A percentile compares a stretch with the other conserved stretches of the same genome.
phyloP scores from a whole-genome alignment of 495 filamentous ascomycete species.

The Astrothelium subdiscretum region DNA sequence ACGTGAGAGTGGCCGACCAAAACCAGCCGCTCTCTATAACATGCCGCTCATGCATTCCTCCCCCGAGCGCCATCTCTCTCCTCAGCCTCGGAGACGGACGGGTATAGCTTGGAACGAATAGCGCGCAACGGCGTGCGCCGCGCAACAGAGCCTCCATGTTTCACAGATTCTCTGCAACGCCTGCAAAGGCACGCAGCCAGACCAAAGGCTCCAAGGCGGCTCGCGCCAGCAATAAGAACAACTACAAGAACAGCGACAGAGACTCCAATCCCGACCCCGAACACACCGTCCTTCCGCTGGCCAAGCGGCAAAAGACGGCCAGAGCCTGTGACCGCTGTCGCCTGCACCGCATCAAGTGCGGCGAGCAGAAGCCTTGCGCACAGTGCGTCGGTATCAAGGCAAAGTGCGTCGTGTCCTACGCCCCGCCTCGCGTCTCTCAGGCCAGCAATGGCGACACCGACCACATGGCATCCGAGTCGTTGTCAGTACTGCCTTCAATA shows the following conservation, averaged over 20 bases:
- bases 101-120: not conserved
- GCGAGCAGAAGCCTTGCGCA: slow-evolving; percentile 1
- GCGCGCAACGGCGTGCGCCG: too few relatives aligned
- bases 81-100: not conserved
- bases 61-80: not conserved
- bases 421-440: not conserved
- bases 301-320: not conserved
- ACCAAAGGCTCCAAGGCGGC: not conserved
- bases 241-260: not conserved
- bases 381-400: slow-evolving; percentile 1
- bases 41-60: not conserved
- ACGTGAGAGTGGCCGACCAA: too few relatives aligned
- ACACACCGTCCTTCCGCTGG: not conserved
- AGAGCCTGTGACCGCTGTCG: slow-evolving; percentile 1
- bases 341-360: slow-evolving; percentile 1
- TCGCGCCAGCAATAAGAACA: not conserved
- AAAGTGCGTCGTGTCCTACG: not conserved
- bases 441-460: not conserved
- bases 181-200: not conserved
- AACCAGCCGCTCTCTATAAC: not conserved
- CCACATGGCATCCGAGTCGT: not conserved
- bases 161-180: not conserved
- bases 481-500: not conserved
- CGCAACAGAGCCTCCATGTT: not conserved
- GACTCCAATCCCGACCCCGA: slow-evolving; percentile 1